Evolutionary conservation across 441 rosid genomes (phyloP).

Genomic region (Eruca vesicaria): DNA sequence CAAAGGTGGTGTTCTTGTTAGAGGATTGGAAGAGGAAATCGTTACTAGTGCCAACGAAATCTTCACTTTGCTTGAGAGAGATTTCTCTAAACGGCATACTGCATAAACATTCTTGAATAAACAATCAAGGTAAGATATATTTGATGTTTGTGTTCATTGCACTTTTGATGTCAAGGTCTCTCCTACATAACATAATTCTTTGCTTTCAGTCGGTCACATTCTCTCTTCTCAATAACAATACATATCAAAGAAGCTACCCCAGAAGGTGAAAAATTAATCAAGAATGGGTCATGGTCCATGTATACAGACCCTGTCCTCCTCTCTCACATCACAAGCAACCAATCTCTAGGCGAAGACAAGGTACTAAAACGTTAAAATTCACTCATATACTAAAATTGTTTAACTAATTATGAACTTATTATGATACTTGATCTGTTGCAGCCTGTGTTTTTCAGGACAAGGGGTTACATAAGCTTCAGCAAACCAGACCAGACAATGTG

Average conservation of each 20-base stretch:
- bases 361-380: too few relatives aligned
- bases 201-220: constrained; percentile 90
- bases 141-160: constrained; percentile 6
- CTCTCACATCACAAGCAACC: too few relatives aligned
- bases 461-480: too few relatives aligned
- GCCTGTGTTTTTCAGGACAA: too few relatives aligned
- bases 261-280: constrained; percentile 95
- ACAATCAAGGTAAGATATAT: constrained; percentile 74
- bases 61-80: constrained; percentile 89
- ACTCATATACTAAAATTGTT: too few relatives aligned
- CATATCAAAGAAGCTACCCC: constrained; percentile 99
- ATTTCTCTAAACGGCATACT: constrained; percentile 90
- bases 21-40: constrained; percentile 97
- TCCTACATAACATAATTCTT: constrained; percentile 9
- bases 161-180: constrained; percentile 1
- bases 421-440: too few relatives aligned
- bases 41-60: constrained; percentile 91
- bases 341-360: too few relatives aligned
- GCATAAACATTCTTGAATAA: constrained; percentile 95
- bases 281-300: too few relatives aligned
- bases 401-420: too few relatives aligned
- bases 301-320: too few relatives aligned
- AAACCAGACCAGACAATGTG: too few relatives aligned
- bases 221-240: constrained; percentile 89
- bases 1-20: constrained; percentile 97